Evolutionary conservation across 345 rosid genomes (phyloP).

Genomic region (Syzygium aromaticum): DNA sequence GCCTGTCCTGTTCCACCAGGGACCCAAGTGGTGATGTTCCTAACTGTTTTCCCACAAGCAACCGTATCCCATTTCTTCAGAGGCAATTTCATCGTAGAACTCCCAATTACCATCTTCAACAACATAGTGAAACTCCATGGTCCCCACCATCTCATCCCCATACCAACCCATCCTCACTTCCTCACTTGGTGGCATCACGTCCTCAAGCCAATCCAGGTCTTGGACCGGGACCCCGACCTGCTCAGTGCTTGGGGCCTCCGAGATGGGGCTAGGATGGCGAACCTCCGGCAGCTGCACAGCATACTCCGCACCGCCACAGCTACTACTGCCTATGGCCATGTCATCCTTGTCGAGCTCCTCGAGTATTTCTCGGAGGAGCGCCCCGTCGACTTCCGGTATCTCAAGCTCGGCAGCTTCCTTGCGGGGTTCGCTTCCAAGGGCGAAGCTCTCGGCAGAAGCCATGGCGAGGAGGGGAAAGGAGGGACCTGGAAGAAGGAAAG

Average conservation of each 20-base stretch:
- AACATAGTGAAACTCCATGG: neutral
- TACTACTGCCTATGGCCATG: neutral
- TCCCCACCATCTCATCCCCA: slow-evolving; percentile 5
- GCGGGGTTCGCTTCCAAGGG: neutral
- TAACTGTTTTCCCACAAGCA: slow-evolving; percentile 12
- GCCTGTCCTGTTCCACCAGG: neutral
- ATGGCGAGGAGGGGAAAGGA: neutral
- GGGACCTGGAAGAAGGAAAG: neutral
- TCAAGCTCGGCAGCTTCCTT: neutral
- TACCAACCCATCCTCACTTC: slow-evolving; percentile 7
- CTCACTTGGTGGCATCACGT: neutral
- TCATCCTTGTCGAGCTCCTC: slow-evolving; percentile 9
- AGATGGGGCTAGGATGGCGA: neutral
- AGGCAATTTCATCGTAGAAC: neutral
- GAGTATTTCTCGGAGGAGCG: slow-evolving; percentile 8
- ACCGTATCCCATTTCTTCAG: slow-evolving; percentile 9
- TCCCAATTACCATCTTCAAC: neutral
- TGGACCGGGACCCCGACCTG: neutral
- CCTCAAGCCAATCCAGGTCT: slow-evolving; percentile 4
- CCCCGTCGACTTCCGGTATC: slow-evolving; percentile 3
- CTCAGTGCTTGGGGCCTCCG: neutral
- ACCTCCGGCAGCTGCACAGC: neutral
- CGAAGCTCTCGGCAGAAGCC: neutral
- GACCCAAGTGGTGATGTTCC: neutral
- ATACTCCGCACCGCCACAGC: neutral